Base-by-base conservation (phyloP, 2,329 filamentous ascomycete genomes). In the Aquanectria penicillioides region DNA sequence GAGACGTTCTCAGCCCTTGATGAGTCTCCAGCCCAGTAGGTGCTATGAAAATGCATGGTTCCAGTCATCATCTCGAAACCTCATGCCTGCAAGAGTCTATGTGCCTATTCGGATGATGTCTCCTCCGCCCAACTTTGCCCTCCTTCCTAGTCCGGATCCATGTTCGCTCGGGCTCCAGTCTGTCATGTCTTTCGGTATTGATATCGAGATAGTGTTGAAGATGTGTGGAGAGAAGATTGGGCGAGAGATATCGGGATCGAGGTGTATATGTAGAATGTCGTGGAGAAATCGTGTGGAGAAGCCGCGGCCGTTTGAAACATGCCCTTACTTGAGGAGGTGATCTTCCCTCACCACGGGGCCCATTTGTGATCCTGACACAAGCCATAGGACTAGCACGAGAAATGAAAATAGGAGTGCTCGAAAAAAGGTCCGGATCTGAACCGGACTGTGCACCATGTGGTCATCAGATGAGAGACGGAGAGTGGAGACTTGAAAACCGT, bases 1-100 rank as follows among this genome's bases (percentile, higher is more conserved):
- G 80, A 82, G 81, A 82, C 80, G 67, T 57, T 74, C 76, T 85
- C 83, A 85, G 83, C 83, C 79, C 83, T 85, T 85, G 83, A 85
- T 80, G 58, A 68, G 75, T 78, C 80, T 76, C 75, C 73, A 66
- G 49, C 62, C 68, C 65, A 43, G 72, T 63, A 73, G 65, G 26
- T 60, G 55, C 68, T 59, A 48, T 60, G 37, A 69, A 70, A 70
- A 71, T 70, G 65, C 67, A 70, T 59, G 59, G 44, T 59, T 34
- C 38, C 57, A 58, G 55, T 56, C 59, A 33, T 68, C 50, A 55
- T 60, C 29, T 31, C 26, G 34, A 34, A 56, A 44, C 40, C 62
- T 62, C 43, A 34, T 62, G 40, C 55, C 61, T 57, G 49, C 41
- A 37, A 54, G 46, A 40, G 25, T 29, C 33, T 25, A 13, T 56